phyloP scores from a whole-genome alignment of 371 early-diverging fungal genomes.

The Blastocladiella emersonii region DNA sequence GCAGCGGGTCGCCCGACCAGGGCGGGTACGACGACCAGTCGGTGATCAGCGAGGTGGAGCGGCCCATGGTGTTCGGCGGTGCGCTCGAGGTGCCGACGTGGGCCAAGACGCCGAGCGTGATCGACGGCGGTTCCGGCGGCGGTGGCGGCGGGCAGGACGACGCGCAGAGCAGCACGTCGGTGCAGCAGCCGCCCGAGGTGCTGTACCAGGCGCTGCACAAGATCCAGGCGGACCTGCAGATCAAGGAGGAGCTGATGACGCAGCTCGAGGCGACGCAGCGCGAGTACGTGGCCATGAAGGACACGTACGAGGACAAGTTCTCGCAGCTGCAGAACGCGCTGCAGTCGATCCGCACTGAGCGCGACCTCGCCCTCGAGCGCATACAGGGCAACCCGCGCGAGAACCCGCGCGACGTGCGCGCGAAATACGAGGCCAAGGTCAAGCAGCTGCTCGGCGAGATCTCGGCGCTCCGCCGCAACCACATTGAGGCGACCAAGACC shows the following conservation, averaged over 20 bases:
- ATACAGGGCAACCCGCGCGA: slow-evolving; percentile 16
- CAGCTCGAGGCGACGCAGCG: slow-evolving; percentile 40
- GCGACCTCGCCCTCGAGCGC: slow-evolving; percentile 42
- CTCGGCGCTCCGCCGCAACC: slow-evolving; percentile 46
- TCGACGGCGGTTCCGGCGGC: slow-evolving; percentile 18
- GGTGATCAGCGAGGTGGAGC: slow-evolving; percentile 1
- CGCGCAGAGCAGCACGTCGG: slow-evolving; percentile 7
- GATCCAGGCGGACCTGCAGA: slow-evolving; percentile 48
- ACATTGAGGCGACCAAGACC: slow-evolving; percentile 34
- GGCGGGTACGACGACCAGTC: background rate
- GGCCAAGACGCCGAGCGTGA: slow-evolving; percentile 13
- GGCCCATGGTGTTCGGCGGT: slow-evolving; percentile 11
- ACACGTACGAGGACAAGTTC: slow-evolving; percentile 58
- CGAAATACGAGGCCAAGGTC: slow-evolving; percentile 54
- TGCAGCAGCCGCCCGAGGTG: slow-evolving; percentile 14
- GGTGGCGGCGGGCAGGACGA: slow-evolving; percentile 18
- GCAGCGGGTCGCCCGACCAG: background rate
- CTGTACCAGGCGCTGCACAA: slow-evolving; percentile 33
- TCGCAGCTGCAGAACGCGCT: slow-evolving; percentile 39
- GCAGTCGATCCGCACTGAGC: slow-evolving; percentile 42
- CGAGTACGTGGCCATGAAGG: slow-evolving; percentile 40
- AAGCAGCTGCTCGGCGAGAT: slow-evolving; percentile 52
- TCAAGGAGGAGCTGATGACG: slow-evolving; percentile 35
- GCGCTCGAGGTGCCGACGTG: slow-evolving; percentile 4
- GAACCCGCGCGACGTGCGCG: background rate